phyloP scores from a whole-genome alignment of 2,329 filamentous ascomycete species.

The Cytospora leucostoma region DNA sequence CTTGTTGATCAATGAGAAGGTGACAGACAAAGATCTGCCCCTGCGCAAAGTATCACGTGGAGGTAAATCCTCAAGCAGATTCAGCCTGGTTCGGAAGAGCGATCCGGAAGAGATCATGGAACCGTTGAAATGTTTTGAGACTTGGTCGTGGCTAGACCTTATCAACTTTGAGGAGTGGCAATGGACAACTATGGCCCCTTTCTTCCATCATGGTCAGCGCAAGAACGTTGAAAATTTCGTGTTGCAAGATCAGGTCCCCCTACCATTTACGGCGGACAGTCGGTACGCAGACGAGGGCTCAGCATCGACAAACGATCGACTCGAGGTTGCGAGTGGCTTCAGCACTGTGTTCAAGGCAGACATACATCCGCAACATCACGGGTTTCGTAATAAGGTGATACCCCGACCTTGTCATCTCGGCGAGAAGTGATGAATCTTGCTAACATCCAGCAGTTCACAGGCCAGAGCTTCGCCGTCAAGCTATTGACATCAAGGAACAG shows the following conservation, averaged over 20 bases:
- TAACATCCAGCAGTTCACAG: background rate
- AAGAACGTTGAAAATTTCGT: constrained; percentile 16
- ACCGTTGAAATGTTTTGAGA: constrained; percentile 15
- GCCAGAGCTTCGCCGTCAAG: constrained; percentile 24
- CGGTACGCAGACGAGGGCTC: background rate
- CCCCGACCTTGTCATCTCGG: background rate
- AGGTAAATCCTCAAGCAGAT: background rate
- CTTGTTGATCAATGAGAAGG: constrained; percentile 14
- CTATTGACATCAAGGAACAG: constrained; percentile 15
- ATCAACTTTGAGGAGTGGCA: constrained; percentile 27
- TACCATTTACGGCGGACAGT: constrained; percentile 16
- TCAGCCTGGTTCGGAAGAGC: background rate
- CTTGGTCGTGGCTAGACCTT: constrained; percentile 13
- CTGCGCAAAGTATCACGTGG: background rate
- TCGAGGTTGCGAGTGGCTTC: constrained; percentile 18
- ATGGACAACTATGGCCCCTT: constrained; percentile 25
- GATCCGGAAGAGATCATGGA: background rate
- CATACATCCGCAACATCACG: constrained; percentile 30
- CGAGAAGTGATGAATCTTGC: background rate
- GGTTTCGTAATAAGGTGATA: constrained; percentile 8
- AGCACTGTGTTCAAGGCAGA: constrained; percentile 21
- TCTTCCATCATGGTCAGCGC: constrained; percentile 1
- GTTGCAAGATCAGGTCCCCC: background rate
- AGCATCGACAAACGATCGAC: background rate
- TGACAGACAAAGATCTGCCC: constrained; percentile 21